These are phyloP conservation scores for Hemileia vastatrix DNA, from an alignment of 1,284 basidiomycete genomes.

Conservation along the genomic window DNA sequence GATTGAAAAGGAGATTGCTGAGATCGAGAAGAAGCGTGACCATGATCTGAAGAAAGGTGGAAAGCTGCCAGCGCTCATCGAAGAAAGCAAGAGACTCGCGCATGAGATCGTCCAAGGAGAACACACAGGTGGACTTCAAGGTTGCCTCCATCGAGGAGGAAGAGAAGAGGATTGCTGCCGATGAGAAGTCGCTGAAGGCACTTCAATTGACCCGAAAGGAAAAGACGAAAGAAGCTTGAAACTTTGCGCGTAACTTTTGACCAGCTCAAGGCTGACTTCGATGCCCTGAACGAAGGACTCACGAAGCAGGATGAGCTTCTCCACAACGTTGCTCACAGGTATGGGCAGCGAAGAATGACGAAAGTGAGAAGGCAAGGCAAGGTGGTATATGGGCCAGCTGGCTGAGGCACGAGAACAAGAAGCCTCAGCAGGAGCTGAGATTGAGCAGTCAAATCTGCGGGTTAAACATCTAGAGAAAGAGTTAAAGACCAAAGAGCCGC, in stretches of 20 bases:
- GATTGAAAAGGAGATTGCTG: constrained; percentile 52
- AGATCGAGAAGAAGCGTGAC: no score
- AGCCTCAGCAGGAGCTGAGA: constrained; percentile 68
- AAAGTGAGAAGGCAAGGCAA: constrained; percentile 54
- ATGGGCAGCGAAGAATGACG: constrained; percentile 65
- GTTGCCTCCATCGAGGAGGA: constrained; percentile 69
- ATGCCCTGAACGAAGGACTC: constrained; percentile 57
- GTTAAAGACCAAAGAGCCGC: constrained; percentile 62
- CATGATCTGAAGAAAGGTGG: no score
- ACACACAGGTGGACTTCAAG: constrained; percentile 77
- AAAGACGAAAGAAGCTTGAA: no score
- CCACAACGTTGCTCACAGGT: constrained; percentile 84
- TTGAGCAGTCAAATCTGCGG: constrained; percentile 70
- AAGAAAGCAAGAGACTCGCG: constrained; percentile 67
- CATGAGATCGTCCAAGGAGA: constrained; percentile 73
- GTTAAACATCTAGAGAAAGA: constrained; percentile 72
- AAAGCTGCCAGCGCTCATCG: constrained; percentile 65
- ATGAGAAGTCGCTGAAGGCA: constrained; percentile 55
- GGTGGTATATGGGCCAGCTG: constrained; percentile 92
- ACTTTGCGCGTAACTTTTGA: no score
- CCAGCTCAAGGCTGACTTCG: constrained; percentile 58
- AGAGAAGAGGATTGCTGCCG: constrained; percentile 53
- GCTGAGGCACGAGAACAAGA: constrained; percentile 69
- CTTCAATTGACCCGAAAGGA: no score
- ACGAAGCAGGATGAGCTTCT: constrained; percentile 76